These are phyloP conservation scores for Lecanicillium sp. DNA, from an alignment of 2,329 filamentous ascomycete genomes.

Conservation along the genomic window DNA sequence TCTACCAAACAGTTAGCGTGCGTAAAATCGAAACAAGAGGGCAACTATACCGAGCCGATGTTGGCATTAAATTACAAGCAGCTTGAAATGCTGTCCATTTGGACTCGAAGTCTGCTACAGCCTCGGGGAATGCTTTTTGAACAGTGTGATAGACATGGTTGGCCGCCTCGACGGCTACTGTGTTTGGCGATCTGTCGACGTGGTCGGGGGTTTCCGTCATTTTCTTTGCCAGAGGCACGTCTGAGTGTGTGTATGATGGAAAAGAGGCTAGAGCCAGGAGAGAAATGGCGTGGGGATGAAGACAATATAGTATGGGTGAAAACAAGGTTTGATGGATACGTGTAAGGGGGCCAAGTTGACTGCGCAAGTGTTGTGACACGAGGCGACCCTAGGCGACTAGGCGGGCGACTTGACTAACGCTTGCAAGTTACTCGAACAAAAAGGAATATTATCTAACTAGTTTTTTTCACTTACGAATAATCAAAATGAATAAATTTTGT, in stretches of 20 bases:
- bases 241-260: background rate
- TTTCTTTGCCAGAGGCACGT: background rate
- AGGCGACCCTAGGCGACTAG: too few species aligned
- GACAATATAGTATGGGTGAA: background rate
- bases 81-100: slow-evolving; percentile 10
- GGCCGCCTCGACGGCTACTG: slow-evolving; percentile 2
- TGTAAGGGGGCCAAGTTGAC: too few species aligned
- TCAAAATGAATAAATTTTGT: too few species aligned
- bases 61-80: slow-evolving; percentile 1
- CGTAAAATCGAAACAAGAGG: background rate
- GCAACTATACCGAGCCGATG: slow-evolving; percentile 8
- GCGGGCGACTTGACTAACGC: too few species aligned
- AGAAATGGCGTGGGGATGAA: slow-evolving; percentile 2
- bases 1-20: background rate
- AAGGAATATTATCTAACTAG: too few species aligned
- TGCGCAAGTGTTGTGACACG: too few species aligned
- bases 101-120: slow-evolving; percentile 8
- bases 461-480: too few species aligned
- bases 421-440: too few species aligned
- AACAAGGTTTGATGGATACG: background rate
- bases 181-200: background rate
- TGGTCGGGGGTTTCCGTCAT: background rate
- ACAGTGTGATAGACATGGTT: slow-evolving; percentile 5
- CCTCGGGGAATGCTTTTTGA: slow-evolving; percentile 1
- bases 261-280: background rate